phyloP scores from a whole-genome alignment of 2,329 filamentous ascomycete genomes.

The Phialophora verrucosa region DNA sequence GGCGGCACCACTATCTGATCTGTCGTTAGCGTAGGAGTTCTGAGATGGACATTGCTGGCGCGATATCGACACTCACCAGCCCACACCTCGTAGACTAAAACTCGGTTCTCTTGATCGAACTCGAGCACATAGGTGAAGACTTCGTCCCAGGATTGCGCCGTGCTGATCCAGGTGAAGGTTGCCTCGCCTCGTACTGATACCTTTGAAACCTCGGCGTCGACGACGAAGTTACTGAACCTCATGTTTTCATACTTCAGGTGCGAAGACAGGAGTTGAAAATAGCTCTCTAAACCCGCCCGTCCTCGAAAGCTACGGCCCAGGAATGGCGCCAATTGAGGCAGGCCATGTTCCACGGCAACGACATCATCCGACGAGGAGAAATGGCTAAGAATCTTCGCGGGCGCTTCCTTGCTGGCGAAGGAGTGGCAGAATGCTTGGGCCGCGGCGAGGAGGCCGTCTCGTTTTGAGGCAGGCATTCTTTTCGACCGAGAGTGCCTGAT shows the following conservation, averaged over 20 bases:
- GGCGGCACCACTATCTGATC: slow-evolving; percentile 49
- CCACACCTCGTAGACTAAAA: slow-evolving; percentile 52
- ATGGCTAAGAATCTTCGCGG: slow-evolving; percentile 43
- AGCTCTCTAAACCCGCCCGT: slow-evolving; percentile 43
- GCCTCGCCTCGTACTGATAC: slow-evolving; percentile 46
- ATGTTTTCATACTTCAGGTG: slow-evolving; percentile 46
- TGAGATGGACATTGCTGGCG: neutral
- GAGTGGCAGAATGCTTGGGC: slow-evolving; percentile 43
- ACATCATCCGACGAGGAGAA: slow-evolving; percentile 44
- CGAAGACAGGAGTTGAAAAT: slow-evolving; percentile 46
- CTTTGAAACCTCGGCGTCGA: slow-evolving; percentile 44
- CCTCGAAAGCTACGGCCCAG: slow-evolving; percentile 51
- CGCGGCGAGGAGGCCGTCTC: slow-evolving; percentile 39
- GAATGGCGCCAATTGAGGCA: slow-evolving; percentile 49
- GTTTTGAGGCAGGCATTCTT: slow-evolving; percentile 29
- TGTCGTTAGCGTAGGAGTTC: slow-evolving; percentile 6
- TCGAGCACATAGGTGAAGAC: slow-evolving; percentile 49
- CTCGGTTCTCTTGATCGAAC: slow-evolving; percentile 45
- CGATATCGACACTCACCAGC: slow-evolving; percentile 34
- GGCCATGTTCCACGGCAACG: slow-evolving; percentile 49
- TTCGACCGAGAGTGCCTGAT: slow-evolving; percentile 6
- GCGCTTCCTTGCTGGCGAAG: slow-evolving; percentile 42
- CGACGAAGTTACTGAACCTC: slow-evolving; percentile 47
- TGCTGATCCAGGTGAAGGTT: slow-evolving; percentile 45
- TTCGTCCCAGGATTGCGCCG: slow-evolving; percentile 49